phyloP scores from a whole-genome alignment of 2,329 filamentous ascomycete species.

The Zalaria obscura region DNA sequence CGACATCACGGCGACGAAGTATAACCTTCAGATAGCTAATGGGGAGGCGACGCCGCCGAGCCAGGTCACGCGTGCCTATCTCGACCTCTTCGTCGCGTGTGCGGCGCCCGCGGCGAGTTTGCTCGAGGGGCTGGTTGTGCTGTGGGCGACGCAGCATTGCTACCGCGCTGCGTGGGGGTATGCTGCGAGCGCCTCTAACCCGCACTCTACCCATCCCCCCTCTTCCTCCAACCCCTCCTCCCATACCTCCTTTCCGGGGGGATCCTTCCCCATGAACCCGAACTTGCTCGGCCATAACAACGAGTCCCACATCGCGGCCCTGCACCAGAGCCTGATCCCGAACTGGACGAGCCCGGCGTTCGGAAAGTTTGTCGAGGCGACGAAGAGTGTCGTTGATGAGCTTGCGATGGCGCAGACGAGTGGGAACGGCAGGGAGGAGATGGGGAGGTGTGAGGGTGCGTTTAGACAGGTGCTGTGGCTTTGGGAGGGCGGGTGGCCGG shows the following conservation, averaged over 20 bases:
- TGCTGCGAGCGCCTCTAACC: constrained; percentile 4
- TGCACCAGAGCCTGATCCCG: constrained; percentile 35
- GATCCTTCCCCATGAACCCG: no score
- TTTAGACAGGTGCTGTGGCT: constrained; percentile 34
- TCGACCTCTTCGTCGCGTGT: constrained; percentile 46
- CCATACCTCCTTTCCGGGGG: constrained; percentile 23
- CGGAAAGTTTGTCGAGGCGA: constrained; percentile 35
- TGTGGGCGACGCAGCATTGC: constrained; percentile 59
- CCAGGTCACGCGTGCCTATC: constrained; percentile 37
- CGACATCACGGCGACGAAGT: constrained; percentile 46
- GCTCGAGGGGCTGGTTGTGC: constrained; percentile 56
- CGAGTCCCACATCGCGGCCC: constrained; percentile 32
- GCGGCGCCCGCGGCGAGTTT: constrained; percentile 36
- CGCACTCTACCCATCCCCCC: no score
- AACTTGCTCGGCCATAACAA: constrained; percentile 8
- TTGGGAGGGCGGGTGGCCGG: constrained; percentile 34
- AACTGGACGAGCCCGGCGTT: constrained; percentile 38
- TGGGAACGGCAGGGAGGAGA: constrained; percentile 33
- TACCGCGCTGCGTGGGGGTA: no score
- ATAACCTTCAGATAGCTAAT: constrained; percentile 37
- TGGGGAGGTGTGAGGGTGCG: constrained; percentile 30
- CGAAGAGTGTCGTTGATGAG: constrained; percentile 33
- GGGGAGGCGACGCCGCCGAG: constrained; percentile 24
- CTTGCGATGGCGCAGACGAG: constrained; percentile 32
- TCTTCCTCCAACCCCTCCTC: constrained; percentile 25